phyloP scores from a whole-genome alignment of 495 filamentous ascomycete species.

The Staphylotrichum tortipilum region DNA sequence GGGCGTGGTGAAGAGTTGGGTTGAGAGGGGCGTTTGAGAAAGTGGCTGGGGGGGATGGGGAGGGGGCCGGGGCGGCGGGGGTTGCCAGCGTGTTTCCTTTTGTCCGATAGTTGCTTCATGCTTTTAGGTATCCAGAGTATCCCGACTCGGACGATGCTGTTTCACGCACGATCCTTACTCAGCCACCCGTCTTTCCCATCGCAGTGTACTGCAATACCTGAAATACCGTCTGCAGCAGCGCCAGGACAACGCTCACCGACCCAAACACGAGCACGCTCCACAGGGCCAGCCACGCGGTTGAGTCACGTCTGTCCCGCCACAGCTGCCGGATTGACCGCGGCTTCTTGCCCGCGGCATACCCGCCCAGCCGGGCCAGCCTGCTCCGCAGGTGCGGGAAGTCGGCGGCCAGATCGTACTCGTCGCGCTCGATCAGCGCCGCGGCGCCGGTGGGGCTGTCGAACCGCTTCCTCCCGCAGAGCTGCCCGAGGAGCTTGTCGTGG shows the following conservation, averaged over 20 bases:
- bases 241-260: background rate
- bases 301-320: background rate
- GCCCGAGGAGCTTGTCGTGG: too few relatives aligned
- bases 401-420: too few relatives aligned
- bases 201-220: background rate
- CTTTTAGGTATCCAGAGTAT: background rate
- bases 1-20: constrained; percentile 41
- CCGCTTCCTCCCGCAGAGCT: too few relatives aligned
- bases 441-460: too few relatives aligned
- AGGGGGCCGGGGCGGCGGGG: background rate
- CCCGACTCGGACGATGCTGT: background rate
- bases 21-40: constrained; percentile 16
- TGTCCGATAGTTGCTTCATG: background rate
- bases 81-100: background rate
- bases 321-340: background rate
- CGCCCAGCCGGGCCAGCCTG: background rate
- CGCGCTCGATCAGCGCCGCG: too few relatives aligned
- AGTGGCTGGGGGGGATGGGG: too few relatives aligned
- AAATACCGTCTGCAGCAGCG: background rate
- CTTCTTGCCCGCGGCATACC: background rate
- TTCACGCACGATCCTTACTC: background rate
- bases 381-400: background rate
- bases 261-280: background rate
- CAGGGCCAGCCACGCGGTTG: background rate
- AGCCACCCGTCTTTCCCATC: background rate